phyloP scores from a whole-genome alignment of 2,329 filamentous ascomycete genomes.

The Fusarium chlamydosporum region DNA sequence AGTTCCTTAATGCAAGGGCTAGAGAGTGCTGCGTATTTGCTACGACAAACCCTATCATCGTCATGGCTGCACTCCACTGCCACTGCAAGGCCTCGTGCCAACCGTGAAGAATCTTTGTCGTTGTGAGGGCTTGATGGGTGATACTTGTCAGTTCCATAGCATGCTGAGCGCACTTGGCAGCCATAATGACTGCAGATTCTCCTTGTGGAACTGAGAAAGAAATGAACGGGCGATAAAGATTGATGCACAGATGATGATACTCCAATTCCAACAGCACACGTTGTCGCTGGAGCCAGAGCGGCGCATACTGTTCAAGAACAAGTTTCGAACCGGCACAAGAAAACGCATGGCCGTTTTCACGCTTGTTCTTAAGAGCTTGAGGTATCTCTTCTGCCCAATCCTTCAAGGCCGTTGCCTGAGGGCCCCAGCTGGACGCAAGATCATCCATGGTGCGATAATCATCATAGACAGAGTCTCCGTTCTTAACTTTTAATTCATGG shows the following conservation, averaged over 20 bases:
- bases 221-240: slow-evolving; percentile 16
- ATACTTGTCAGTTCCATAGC: slow-evolving; percentile 17
- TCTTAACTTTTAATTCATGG: rapidly evolving
- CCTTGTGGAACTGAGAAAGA: slow-evolving; percentile 10
- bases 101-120: slow-evolving; percentile 4
- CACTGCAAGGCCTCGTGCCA: slow-evolving; percentile 31
- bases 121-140: slow-evolving; percentile 1
- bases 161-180: slow-evolving; percentile 8
- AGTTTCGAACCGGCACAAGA: neutral
- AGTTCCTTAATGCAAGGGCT: neutral
- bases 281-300: slow-evolving; percentile 22
- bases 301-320: slow-evolving; percentile 9
- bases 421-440: neutral
- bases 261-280: slow-evolving; percentile 12
- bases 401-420: neutral
- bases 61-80: slow-evolving; percentile 29
- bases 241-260: slow-evolving; percentile 21
- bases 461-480: slow-evolving; percentile 1
- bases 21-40: neutral
- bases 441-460: slow-evolving; percentile 2
- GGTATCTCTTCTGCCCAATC: slow-evolving; percentile 14
- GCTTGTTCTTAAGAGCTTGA: neutral
- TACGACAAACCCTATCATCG: slow-evolving; percentile 10
- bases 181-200: neutral
- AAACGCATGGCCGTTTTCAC: neutral